Percentiles rank a stretch among this genome's conserved stretches.
These are phyloP conservation scores for Aureobasidium lini DNA, from an alignment of 2,329 filamentous ascomycete species.

Conservation along the genomic window DNA sequence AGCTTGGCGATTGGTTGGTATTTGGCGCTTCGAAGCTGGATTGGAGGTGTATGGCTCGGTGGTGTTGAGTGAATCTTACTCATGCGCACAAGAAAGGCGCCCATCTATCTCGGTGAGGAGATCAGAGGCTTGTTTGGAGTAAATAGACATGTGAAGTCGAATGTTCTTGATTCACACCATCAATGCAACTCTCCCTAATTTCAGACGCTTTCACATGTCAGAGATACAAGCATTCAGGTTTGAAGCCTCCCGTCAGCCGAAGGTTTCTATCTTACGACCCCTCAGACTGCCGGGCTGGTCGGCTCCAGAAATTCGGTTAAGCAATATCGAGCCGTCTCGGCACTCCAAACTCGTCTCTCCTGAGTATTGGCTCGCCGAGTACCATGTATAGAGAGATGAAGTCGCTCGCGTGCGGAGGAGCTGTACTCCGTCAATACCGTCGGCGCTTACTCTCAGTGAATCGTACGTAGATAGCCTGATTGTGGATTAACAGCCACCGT, in stretches of 20 bases:
- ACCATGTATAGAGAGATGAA: background rate
- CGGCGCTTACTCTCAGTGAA: too few relatives aligned
- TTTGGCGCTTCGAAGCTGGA: background rate
- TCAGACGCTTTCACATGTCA: background rate
- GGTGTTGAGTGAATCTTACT: background rate
- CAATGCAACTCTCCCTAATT: background rate
- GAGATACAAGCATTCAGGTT: background rate
- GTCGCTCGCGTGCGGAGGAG: background rate
- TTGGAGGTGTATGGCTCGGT: too few relatives aligned
- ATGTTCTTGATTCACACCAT: background rate
- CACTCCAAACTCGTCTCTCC: background rate
- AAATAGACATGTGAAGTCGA: background rate
- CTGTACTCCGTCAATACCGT: background rate
- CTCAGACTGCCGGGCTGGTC: background rate
- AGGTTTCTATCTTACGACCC: background rate
- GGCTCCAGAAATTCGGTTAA: constrained; percentile 4
- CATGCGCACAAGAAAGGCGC: background rate
- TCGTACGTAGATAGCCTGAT: background rate
- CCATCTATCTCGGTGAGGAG: background rate
- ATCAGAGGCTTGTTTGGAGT: background rate
- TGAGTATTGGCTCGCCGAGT: background rate
- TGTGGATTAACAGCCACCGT: background rate
- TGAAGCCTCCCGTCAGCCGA: background rate
- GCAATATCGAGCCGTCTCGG: constrained; percentile 4
- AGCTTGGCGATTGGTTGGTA: background rate